phyloP scores from a whole-genome alignment of 257 asterid species.

The Ballota nigra region DNA sequence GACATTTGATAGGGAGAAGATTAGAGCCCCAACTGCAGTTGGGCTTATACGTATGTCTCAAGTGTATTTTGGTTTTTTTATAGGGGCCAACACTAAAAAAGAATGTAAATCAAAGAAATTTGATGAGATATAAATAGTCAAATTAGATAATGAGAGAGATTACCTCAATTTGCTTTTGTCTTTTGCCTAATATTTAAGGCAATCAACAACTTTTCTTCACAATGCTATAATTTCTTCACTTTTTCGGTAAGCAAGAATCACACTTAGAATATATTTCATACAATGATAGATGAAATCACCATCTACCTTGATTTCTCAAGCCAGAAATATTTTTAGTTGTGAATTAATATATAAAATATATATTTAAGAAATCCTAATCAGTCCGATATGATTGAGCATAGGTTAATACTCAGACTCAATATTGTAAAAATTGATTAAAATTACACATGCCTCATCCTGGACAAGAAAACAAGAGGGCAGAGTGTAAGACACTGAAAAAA shows the following conservation, averaged over 20 bases:
- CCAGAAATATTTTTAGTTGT: constrained; percentile 4
- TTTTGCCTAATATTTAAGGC: constrained; percentile 67
- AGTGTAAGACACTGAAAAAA: too few species aligned
- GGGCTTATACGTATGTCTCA: constrained; percentile 32
- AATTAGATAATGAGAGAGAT: constrained; percentile 23
- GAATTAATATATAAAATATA: too few species aligned
- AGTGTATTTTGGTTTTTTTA: constrained; percentile 25
- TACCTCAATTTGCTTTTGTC: constrained; percentile 50
- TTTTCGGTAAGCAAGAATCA: constrained; percentile 53
- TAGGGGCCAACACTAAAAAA: constrained; percentile 34
- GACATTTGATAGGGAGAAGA: constrained; percentile 51
- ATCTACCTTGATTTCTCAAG: constrained; percentile 14
- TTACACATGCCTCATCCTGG: too few species aligned
- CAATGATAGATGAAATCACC: constrained; percentile 27
- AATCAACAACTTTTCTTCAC: constrained; percentile 45
- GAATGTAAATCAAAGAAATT: constrained; percentile 21
- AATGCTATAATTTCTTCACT: constrained; percentile 41
- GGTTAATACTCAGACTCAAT: too few species aligned
- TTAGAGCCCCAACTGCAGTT: constrained; percentile 47
- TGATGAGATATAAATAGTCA: constrained; percentile 37
- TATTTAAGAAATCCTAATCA: too few species aligned
- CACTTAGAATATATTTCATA: constrained; percentile 29
- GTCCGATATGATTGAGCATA: too few species aligned
- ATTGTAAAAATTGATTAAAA: too few species aligned
- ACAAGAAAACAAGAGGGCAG: too few species aligned